Evolutionary conservation across 2,329 filamentous ascomycete genomes (phyloP).

Genomic region (Monilinia vaccinii-corymbosi): DNA sequence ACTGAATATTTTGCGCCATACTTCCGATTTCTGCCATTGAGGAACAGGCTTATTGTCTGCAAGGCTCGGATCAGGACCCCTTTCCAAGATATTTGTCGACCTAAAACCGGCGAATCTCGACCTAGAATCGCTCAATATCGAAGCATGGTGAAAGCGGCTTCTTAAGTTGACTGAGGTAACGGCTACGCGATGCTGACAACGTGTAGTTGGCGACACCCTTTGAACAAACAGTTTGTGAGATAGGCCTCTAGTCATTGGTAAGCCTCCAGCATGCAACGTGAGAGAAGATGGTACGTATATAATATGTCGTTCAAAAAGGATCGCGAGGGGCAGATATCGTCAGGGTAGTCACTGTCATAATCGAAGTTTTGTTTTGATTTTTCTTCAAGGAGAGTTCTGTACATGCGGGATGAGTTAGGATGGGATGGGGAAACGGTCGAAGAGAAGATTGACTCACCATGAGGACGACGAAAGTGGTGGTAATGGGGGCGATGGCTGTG

Average conservation of each 20-base stretch:
- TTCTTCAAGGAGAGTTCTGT: background rate
- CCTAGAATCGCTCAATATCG: background rate
- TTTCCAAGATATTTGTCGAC: background rate
- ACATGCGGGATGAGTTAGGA: background rate
- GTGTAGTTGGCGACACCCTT: background rate
- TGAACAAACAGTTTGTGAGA: background rate
- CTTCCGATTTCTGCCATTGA: slow-evolving; percentile 4
- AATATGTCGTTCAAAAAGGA: background rate
- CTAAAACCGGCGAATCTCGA: background rate
- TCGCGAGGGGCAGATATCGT: background rate
- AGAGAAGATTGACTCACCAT: background rate
- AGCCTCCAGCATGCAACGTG: background rate
- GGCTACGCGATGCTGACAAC: background rate
- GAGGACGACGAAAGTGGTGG: background rate
- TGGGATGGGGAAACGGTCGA: too few relatives aligned
- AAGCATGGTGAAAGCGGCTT: background rate
- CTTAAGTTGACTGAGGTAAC: background rate
- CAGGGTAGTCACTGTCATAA: background rate
- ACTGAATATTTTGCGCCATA: slow-evolving; percentile 1
- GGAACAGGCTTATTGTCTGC: background rate
- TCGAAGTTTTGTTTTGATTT: background rate
- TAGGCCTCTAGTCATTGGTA: background rate
- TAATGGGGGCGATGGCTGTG: too few relatives aligned
- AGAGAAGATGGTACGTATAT: background rate
- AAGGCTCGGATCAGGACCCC: background rate